These are phyloP conservation scores for Phlyctochytrium arcticum DNA, from an alignment of 192 early-diverging fungal genomes.

Conservation along the genomic window DNA sequence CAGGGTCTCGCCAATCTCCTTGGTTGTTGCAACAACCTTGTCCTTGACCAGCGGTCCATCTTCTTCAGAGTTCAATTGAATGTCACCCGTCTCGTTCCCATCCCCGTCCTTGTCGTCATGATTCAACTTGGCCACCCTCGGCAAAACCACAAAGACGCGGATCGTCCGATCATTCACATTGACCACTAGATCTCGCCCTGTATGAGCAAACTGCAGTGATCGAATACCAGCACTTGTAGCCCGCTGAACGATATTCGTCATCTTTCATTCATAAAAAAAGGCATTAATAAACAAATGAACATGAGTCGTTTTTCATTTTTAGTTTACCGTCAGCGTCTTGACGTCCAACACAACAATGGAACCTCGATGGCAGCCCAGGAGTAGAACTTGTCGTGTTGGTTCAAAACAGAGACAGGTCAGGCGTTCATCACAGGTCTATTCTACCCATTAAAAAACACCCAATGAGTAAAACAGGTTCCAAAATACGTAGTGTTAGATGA, in stretches of 20 bases:
- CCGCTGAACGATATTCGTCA: conserved; percentile 6
- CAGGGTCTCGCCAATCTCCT: conserved; percentile 2
- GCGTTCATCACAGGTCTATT: neutral
- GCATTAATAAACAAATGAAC: neutral
- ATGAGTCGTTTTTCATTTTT: too few relatives aligned
- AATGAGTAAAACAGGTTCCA: too few relatives aligned
- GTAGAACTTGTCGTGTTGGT: conserved; percentile 49
- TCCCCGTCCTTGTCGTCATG: neutral
- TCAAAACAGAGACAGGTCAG: conserved; percentile 15
- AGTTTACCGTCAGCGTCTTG: conserved; percentile 49
- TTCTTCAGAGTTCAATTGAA: too few relatives aligned
- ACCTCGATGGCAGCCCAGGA: conserved; percentile 66
- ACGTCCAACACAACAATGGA: conserved; percentile 57
- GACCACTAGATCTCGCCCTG: conserved; percentile 69
- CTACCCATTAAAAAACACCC: neutral
- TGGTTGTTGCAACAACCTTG: too few relatives aligned
- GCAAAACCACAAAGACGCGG: conserved; percentile 57
- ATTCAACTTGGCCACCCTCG: neutral
- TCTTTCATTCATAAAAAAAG: neutral
- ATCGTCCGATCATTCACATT: conserved; percentile 79
- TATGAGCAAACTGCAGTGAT: conserved; percentile 58
- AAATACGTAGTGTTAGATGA: neutral
- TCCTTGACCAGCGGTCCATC: too few relatives aligned
- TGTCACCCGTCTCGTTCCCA: too few relatives aligned
- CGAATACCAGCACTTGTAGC: conserved; percentile 47